These are phyloP conservation scores for Triadica sebifera DNA, from an alignment of 345 rosid species.

Conservation along the genomic window DNA sequence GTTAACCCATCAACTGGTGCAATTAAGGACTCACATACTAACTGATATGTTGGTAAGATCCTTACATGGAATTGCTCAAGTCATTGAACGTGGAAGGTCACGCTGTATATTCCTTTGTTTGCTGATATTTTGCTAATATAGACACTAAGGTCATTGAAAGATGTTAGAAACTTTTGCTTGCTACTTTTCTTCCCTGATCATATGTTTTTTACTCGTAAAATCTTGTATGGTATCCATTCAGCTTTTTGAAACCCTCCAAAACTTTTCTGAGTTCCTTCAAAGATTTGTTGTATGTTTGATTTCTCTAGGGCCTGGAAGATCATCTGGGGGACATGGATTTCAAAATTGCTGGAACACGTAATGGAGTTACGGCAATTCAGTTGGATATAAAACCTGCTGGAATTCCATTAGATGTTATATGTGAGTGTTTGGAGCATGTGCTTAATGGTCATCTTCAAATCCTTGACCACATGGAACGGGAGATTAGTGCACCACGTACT, in stretches of 20 bases:
- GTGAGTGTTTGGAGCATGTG: slow-evolving; percentile 82
- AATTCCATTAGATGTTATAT: slow-evolving; percentile 86
- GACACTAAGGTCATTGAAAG: neutral
- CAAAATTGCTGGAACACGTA: slow-evolving; percentile 92
- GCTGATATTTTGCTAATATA: too few relatives aligned
- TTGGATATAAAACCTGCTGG: slow-evolving; percentile 99
- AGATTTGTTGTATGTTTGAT: slow-evolving; percentile 6
- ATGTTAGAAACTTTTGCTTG: neutral
- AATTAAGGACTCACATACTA: slow-evolving; percentile 68
- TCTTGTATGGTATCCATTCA: neutral
- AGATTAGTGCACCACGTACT: slow-evolving; percentile 63
- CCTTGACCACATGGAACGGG: slow-evolving; percentile 82
- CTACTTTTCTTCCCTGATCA: slow-evolving; percentile 2
- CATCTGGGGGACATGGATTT: slow-evolving; percentile 99
- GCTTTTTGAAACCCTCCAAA: neutral
- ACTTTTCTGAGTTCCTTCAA: slow-evolving; percentile 10
- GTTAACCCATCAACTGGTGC: slow-evolving; percentile 69
- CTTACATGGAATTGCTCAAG: slow-evolving; percentile 4
- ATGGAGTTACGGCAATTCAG: slow-evolving; percentile 87
- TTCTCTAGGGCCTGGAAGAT: slow-evolving; percentile 84
- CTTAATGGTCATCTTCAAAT: slow-evolving; percentile 84
- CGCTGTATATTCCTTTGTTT: neutral
- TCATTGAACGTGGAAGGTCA: neutral
- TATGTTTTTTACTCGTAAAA: neutral
- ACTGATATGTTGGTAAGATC: slow-evolving; percentile 87